Evolutionary conservation across 768 basidiomycete genomes (phyloP).

Genomic region (Clitopilus hobsonii): DNA sequence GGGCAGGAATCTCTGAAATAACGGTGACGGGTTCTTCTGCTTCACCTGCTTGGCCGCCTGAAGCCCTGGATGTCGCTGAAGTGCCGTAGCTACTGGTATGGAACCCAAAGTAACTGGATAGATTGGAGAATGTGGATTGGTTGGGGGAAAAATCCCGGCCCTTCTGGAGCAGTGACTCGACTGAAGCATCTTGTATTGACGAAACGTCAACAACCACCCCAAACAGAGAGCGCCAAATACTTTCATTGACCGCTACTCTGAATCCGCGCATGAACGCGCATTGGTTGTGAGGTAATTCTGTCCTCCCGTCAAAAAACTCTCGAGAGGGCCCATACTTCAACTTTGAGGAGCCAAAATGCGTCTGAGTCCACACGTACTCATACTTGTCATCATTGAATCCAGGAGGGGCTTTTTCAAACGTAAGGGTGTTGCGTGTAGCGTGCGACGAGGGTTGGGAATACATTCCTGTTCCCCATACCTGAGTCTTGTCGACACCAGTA

Average conservation of each 20-base stretch:
- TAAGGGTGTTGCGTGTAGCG: not conserved
- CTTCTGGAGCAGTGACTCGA: not conserved
- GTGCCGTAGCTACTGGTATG: not conserved
- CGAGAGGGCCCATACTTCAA: not conserved
- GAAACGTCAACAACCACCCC: not conserved
- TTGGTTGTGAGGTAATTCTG: not conserved
- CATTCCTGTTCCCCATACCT: not conserved
- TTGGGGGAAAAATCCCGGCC: not conserved
- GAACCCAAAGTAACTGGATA: not conserved
- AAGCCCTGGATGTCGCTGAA: not conserved
- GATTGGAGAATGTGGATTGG: not conserved
- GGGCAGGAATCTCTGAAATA: not conserved
- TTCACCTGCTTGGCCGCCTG: not conserved
- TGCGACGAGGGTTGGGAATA: not conserved
- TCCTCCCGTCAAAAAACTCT: not conserved
- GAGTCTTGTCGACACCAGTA: not conserved
- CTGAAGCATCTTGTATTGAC: not conserved
- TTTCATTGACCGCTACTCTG: not conserved
- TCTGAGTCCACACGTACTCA: not conserved
- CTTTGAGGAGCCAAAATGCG: not conserved
- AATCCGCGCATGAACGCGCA: not conserved
- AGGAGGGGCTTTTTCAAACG: not conserved
- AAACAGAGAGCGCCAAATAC: not conserved
- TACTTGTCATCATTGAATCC: not conserved
- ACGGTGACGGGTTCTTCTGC: not conserved